These are phyloP conservation scores for Sporobolomyces roseus DNA, from an alignment of 768 basidiomycete genomes.

Conservation along the genomic window DNA sequence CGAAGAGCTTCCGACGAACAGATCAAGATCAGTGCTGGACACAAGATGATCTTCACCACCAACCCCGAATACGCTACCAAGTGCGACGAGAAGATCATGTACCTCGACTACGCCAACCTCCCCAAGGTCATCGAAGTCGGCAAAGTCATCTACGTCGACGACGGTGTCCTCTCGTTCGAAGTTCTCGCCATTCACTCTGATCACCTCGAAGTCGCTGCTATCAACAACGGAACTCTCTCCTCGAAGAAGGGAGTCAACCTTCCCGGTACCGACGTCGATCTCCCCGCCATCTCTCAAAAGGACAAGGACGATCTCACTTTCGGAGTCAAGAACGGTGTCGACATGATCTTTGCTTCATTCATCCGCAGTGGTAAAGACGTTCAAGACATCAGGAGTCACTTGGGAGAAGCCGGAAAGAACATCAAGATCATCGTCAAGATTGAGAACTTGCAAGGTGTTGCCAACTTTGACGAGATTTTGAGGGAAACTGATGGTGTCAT, in stretches of 20 bases:
- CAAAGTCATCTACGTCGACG: conserved; percentile 95
- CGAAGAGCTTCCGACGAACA: conserved; percentile 45
- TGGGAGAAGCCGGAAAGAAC: conserved; percentile 88
- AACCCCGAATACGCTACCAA: conserved; percentile 72
- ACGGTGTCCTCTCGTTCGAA: conserved; percentile 58
- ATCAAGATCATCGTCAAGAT: conserved; percentile 99
- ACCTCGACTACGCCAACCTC: conserved; percentile 91
- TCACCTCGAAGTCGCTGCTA: conserved; percentile 82
- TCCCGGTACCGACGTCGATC: conserved; percentile 94
- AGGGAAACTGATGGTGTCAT: conserved; percentile 95
- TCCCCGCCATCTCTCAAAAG: conserved; percentile 94
- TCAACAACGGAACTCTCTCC: conserved; percentile 88
- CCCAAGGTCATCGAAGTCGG: conserved; percentile 95
- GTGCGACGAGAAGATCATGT: conserved; percentile 80
- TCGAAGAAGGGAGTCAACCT: conserved; percentile 99
- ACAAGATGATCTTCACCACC: conserved; percentile 86
- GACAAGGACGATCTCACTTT: conserved; percentile 93
- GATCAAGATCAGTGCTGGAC: conserved; percentile 81
- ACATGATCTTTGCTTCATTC: conserved; percentile 99
- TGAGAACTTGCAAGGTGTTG: conserved; percentile 98
- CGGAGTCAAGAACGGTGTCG: conserved; percentile 94
- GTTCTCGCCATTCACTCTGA: conserved; percentile 41
- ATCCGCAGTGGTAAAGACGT: conserved; percentile 95
- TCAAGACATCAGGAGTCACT: conserved; percentile 81
- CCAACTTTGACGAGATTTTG: conserved; percentile 98